Conservation (phyloP, 2,329 filamentous ascomycete species). For the Aphanocladium album region DNA sequence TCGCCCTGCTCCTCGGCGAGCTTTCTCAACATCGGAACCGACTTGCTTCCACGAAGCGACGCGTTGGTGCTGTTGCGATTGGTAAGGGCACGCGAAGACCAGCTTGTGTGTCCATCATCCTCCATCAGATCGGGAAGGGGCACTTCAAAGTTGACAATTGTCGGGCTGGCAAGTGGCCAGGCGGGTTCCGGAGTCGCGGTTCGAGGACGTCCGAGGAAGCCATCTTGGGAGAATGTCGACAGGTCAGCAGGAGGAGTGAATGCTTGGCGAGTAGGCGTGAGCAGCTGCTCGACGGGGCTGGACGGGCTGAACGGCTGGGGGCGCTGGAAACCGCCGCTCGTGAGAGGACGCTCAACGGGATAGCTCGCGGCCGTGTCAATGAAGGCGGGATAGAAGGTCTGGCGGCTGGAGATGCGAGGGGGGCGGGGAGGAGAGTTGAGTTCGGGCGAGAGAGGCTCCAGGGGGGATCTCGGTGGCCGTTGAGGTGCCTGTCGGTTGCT, state of each 20-base stretch:
- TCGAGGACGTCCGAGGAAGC: conserved; percentile 37
- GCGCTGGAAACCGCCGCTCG: conserved; percentile 40
- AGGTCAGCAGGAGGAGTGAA: conserved; percentile 9
- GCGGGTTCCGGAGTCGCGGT: conserved; percentile 34
- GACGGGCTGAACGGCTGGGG: conserved; percentile 37
- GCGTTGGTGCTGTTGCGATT: conserved; percentile 45
- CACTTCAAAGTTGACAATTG: conserved; percentile 31
- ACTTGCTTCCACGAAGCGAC: conserved; percentile 51
- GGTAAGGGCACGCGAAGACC: conserved; percentile 33
- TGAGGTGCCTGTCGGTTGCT: conserved; percentile 3
- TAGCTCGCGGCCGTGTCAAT: conserved; percentile 32
- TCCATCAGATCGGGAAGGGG: conserved; percentile 57
- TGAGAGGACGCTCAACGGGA: conserved; percentile 39
- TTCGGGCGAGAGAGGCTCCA: conserved; percentile 37
- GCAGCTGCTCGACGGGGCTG: conserved; percentile 18
- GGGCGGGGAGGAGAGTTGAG: conserved; percentile 39
- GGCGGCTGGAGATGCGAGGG: conserved; percentile 51
- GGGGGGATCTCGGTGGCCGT: conserved; percentile 37
- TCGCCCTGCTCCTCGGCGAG: conserved; percentile 29
- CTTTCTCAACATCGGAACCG: conserved; percentile 50
- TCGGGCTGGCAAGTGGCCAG: conserved; percentile 33
- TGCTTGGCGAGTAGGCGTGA: conserved; percentile 14
- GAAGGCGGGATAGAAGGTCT: conserved; percentile 40
- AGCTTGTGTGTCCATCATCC: conserved; percentile 50
- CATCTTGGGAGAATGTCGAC: conserved; percentile 22